Percentiles rank a stretch among this genome's conserved stretches.
These are phyloP conservation scores for Penicillium fuscoglaucum DNA, from an alignment of 2,329 filamentous ascomycete species.

Conservation along the genomic window DNA sequence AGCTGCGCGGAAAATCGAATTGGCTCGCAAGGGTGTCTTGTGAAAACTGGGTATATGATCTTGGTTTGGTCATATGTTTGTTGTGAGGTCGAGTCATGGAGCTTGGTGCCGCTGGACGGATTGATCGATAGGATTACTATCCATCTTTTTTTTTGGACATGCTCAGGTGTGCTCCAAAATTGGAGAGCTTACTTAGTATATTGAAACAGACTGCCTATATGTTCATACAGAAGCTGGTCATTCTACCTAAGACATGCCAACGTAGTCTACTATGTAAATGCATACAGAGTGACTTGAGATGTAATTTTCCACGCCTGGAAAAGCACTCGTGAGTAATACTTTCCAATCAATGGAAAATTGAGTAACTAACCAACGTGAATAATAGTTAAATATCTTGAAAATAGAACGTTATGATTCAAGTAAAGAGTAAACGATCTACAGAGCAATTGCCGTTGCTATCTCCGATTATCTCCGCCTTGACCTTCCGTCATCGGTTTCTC, in stretches of 20 bases:
- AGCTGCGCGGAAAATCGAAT: conserved; percentile 50
- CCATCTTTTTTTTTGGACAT: neutral
- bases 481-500: conserved; percentile 18
- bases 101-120: conserved; percentile 1
- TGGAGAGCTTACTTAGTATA: neutral
- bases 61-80: neutral
- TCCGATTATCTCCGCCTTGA: conserved; percentile 35
- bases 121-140: neutral
- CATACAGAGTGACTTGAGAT: neutral
- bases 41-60: conserved; percentile 27
- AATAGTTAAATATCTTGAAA: neutral
- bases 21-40: conserved; percentile 51
- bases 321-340: too few species aligned
- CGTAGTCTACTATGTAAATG: neutral
- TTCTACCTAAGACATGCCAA: neutral
- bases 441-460: conserved; percentile 21
- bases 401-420: neutral
- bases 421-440: neutral
- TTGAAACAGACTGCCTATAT: neutral
- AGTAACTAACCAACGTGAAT: neutral
- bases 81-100: neutral
- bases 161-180: neutral
- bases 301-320: neutral
- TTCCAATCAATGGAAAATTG: neutral
- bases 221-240: neutral